Evolutionary conservation across 306 rosid species (phyloP), one percentile per base, ranked within the genome.

Genomic region (Betula pendula): DNA sequence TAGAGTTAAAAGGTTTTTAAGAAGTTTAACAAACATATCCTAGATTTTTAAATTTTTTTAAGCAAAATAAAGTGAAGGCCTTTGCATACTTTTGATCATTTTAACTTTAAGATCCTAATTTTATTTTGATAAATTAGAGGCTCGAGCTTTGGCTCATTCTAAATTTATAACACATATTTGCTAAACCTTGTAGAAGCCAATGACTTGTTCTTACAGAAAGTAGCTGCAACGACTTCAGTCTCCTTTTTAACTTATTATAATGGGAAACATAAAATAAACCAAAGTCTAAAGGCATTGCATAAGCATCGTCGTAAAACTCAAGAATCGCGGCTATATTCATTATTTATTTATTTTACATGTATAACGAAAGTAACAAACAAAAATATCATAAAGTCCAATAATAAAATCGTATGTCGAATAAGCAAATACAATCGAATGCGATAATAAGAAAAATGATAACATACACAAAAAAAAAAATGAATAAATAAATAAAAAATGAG

Each of bases 91-190:
- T 29, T 29, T 29, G 1, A 29, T 29, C 33, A 29, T 29, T 29
- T 29, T 29, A 29, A 29, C 33, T 29, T 29, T 29, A 1, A 29
- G 33, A 29, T 29, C 2, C 33, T 29, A 29, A 29, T 29, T 29
- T 29, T 29, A 90, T 91, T 43, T 89, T 38, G 42, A 38, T 38
- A 38, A 5, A 38, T 38, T 38, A 38, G 42, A 5, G 42, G 8
- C 42, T 38, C 42, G 8, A 38, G 8, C 42, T 38, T 5, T 6
- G 42, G 7, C 42, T 6, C 8, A 38, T 5, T 38, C 40, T 35
- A 35, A 35, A 35, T 35, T 35, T 38, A 1, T 6, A 8, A 38
- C 42, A 38, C 42, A 5, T 38, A 38, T 38, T 6, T 38, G 7
- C 42, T 38, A 38, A 38, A 38, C 42, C 42, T 38, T 38, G 0